Evolutionary conservation across 176 grass and related monocot genomes (phyloP).

Genomic region (Elaeis guineensis): DNA sequence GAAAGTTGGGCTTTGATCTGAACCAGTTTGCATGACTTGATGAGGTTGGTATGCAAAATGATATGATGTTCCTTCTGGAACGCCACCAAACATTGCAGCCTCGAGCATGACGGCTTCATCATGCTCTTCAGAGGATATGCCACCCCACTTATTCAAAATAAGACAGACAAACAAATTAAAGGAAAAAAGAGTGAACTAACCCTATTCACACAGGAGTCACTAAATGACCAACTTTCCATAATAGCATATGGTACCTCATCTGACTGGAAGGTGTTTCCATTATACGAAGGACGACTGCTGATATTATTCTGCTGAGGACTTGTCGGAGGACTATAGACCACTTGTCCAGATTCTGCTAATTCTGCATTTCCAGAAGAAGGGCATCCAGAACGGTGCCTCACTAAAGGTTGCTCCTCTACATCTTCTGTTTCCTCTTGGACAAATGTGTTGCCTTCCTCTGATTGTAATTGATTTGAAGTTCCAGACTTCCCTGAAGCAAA

Average conservation of each 20-base stretch:
- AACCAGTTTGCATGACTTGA: slow-evolving; percentile 8
- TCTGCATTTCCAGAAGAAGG: slow-evolving; percentile 28
- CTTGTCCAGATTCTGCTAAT: slow-evolving; percentile 22
- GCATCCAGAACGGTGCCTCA: slow-evolving; percentile 38
- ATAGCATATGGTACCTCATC: slow-evolving; percentile 40
- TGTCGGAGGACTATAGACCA: slow-evolving; percentile 25
- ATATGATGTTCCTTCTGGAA: slow-evolving; percentile 60
- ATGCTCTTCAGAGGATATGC: slow-evolving; percentile 84
- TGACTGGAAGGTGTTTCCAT: slow-evolving; percentile 34
- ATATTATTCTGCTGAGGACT: slow-evolving; percentile 28
- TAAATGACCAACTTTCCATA: too few relatives aligned
- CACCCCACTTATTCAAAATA: slow-evolving; percentile 75
- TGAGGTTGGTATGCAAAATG: slow-evolving; percentile 54
- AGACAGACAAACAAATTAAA: not conserved
- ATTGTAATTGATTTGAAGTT: slow-evolving; percentile 39
- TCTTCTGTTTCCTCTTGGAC: slow-evolving; percentile 52
- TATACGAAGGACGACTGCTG: slow-evolving; percentile 19
- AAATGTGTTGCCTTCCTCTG: slow-evolving; percentile 28
- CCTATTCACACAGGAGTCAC: too few relatives aligned
- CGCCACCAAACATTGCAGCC: slow-evolving; percentile 88
- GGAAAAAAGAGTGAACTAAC: too few relatives aligned
- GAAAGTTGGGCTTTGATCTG: too few relatives aligned
- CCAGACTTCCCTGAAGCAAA: slow-evolving; percentile 27
- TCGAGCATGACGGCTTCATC: slow-evolving; percentile 99
- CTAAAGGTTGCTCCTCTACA: slow-evolving; percentile 65